Evolutionary conservation across 2,329 filamentous ascomycete species (phyloP), one percentile per base, ranked within the genome.

Genomic region (Fusarium mexicanum): DNA sequence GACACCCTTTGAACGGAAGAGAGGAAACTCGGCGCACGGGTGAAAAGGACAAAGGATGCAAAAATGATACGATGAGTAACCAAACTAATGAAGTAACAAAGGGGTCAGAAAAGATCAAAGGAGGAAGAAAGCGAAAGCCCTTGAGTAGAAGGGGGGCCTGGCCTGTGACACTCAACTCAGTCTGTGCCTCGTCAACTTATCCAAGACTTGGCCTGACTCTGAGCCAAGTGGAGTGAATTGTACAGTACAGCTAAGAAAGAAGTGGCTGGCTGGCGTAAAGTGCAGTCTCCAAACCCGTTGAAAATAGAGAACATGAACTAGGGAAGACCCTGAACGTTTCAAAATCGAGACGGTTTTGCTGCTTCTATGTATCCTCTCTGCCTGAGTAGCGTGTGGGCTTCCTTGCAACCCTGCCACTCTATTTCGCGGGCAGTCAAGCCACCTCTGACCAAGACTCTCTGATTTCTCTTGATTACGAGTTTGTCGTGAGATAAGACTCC

Each of bases 331-430:
- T 58, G 53, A 57, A 66, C 43, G 50, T 58, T 71, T 71, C 50
- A 40, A 43, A 33, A 64, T 54, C 57, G 51, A 53, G 29, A 63
- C 55, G 47, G 41, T 50, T 40, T 72, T 68, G 59, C 31, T 71
- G 43, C 44, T 73, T 69, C 60, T 73, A 62, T 62, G 43, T 73
- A 71, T 58, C 43, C 60, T 44, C 41, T 38, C 41, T 26, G 40
- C 41, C 41, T 38, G 37, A 33, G 38, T 50, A 24, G 31, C 24
- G 24, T 59, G 37, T 47, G 44, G 44, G 31, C 44, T 35, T 41
- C 64, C 41, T 61, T 38, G 43, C 43, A 61, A 61, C 71, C 71
- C 71, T 73, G 71, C 71, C 71, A 74, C 71, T 64, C 53, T 63
- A 61, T 71, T 74, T 64, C 41, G 31, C 16, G 22, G 29, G 24